A percentile compares a stretch with the other conserved stretches of the same genome.
Conservation (phyloP, 164 flowering plant species). For the Warburgia ugandensis region DNA sequence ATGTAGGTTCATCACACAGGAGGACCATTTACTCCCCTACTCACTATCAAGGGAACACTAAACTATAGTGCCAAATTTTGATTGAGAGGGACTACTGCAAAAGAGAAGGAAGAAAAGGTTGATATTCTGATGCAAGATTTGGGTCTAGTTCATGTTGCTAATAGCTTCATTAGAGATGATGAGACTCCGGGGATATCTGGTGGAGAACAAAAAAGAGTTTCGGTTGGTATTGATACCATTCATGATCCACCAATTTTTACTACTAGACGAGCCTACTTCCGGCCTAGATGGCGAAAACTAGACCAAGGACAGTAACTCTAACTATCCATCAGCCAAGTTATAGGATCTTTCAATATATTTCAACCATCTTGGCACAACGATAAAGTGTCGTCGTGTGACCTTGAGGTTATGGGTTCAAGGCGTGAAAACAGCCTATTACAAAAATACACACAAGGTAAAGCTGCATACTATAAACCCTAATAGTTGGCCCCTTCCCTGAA, state of each 20-base stretch:
- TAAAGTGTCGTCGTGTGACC: no score
- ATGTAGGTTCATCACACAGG: constrained; percentile 87
- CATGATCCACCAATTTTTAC: constrained; percentile 69
- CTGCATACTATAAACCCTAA: no score
- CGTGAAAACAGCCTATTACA: no score
- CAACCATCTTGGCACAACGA: constrained; percentile 50
- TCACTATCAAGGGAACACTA: constrained; percentile 83
- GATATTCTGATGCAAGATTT: constrained; percentile 67
- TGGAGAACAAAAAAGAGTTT: constrained; percentile 81
- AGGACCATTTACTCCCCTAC: constrained; percentile 65
- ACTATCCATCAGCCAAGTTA: constrained; percentile 94
- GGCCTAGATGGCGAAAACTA: constrained; percentile 80
- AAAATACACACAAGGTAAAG: no score
- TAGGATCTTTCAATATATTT: constrained; percentile 55
- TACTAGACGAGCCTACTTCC: constrained; percentile 93
- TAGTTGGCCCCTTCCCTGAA: no score
- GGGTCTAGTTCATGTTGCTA: constrained; percentile 55
- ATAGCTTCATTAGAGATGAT: constrained; percentile 74
- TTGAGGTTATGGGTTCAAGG: no score
- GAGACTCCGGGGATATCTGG: constrained; percentile 85
- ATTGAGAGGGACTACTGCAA: constrained; percentile 32
- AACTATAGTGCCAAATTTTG: constrained; percentile 72
- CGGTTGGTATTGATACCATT: constrained; percentile 86
- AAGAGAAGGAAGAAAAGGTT: constrained; percentile 50
- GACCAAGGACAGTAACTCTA: constrained; percentile 47